Conservation (phyloP, 106 monocot genomes). For the Allium fistulosum region DNA sequence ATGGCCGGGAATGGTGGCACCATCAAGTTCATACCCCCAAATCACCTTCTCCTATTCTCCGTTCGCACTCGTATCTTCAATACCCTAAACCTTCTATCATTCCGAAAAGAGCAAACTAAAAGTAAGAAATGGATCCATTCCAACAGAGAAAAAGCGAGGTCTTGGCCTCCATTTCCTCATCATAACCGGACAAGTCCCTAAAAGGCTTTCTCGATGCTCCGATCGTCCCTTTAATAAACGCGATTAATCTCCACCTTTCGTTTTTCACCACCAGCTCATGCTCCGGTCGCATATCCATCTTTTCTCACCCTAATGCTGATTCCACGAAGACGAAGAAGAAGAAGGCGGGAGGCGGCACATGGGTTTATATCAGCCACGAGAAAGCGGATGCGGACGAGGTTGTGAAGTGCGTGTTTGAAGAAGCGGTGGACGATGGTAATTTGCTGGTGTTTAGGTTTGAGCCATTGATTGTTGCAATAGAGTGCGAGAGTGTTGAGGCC, state of each 20-base stretch:
- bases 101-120: no score
- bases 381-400: constrained; percentile 48
- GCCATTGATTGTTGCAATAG: constrained; percentile 74
- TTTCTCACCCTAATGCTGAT: constrained; percentile 18
- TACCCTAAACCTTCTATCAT: no score
- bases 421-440: background rate
- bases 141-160: constrained; percentile 49
- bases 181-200: constrained; percentile 73
- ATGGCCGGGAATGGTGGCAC: no score
- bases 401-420: constrained; percentile 34
- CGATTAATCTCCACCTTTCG: constrained; percentile 54
- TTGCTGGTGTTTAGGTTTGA: constrained; percentile 78
- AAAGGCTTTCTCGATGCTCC: constrained; percentile 72
- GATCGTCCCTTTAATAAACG: constrained; percentile 56
- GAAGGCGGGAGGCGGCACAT: constrained; percentile 79
- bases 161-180: constrained; percentile 42
- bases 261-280: constrained; percentile 96
- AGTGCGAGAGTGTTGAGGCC: constrained; percentile 49
- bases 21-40: no score
- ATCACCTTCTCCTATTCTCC: no score
- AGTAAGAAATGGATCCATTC: constrained; percentile 15
- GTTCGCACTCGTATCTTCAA: no score
- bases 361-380: constrained; percentile 77
- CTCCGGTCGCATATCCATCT: constrained; percentile 92
- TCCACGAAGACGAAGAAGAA: constrained; percentile 35